Percentiles rank a stretch among this genome's conserved stretches.
Conservation (phyloP, 108 stramenopile species). For the Cyclotella sp. region DNA sequence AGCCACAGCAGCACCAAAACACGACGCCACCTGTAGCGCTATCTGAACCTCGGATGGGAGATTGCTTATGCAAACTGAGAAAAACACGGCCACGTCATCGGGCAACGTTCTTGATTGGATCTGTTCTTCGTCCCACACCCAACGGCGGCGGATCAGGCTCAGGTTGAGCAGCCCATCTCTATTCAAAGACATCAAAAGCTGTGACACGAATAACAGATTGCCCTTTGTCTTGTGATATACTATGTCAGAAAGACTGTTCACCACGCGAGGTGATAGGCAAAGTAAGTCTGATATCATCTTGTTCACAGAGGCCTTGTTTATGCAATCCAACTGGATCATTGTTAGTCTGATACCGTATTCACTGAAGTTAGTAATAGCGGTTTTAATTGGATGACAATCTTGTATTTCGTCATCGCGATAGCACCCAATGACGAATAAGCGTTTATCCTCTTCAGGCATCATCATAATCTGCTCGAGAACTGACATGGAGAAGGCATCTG, state of each 20-base stretch:
- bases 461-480: slow-evolving; percentile 21
- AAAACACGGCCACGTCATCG: slow-evolving; percentile 17
- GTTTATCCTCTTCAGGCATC: background rate
- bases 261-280: slow-evolving; percentile 15
- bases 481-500: slow-evolving; percentile 8
- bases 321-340: slow-evolving; percentile 2
- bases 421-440: slow-evolving; percentile 11
- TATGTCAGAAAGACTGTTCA: slow-evolving; percentile 11
- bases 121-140: slow-evolving; percentile 25
- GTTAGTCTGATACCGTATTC: background rate
- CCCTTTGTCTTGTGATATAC: slow-evolving; percentile 36
- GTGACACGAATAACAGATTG: slow-evolving; percentile 23
- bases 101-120: slow-evolving; percentile 15
- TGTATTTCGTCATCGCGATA: slow-evolving; percentile 19
- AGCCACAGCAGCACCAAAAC: slow-evolving; percentile 12
- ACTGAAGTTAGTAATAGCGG: background rate
- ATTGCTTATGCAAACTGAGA: slow-evolving; percentile 8
- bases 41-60: slow-evolving; percentile 11
- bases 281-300: slow-evolving; percentile 25
- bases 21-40: slow-evolving; percentile 10
- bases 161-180: slow-evolving; percentile 10
- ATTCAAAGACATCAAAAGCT: slow-evolving; percentile 16
- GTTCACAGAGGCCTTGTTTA: slow-evolving; percentile 24
- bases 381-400: slow-evolving; percentile 2
- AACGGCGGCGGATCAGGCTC: slow-evolving; percentile 13